Base-by-base conservation (phyloP, 2,329 filamentous ascomycete species). In the Pestalotiopsis sp. region DNA sequence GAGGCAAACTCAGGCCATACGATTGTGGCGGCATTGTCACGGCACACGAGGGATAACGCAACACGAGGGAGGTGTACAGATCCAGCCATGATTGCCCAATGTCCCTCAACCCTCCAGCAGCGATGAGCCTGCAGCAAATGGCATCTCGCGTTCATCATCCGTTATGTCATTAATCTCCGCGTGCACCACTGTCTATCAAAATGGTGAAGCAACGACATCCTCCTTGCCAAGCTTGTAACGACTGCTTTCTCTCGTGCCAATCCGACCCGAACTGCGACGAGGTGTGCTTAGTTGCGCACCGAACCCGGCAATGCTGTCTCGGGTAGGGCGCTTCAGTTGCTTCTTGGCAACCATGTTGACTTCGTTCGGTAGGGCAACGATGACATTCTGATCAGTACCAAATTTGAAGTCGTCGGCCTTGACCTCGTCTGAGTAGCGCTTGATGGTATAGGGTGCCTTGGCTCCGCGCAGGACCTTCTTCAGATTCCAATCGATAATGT, bases 321-420 rank as follows among this genome's bases (percentile, higher is more conserved):
- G 86, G 0, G 96, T 98, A 1, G 95, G 94, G 76, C 91, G 91
- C 85, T 94, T 94, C 77, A 99, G 88, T 68, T 90, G 91, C 74
- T 92, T 89, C 81, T 95, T 95, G 61, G 91, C 92, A 13, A 99
- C 94, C 95, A 98, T 98, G 81, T 98, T 97, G 74, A 99, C 96
- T 80, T 98, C 95, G 78, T 99, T 97, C 2, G 96, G 95, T 72
- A 99, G 84, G 0, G 96, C 96, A 45, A 99, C 95, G 76, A 99
- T 97, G 75, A 99, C 94, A 76, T 98, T 98, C 88, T 97, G 97
- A 81, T 99, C 96, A 4, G 92, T 95, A 61, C 95, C 95, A 77
- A 94, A 99, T 76, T 96, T 94, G 90, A 99, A 99, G 80, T 99
- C 97, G 80, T 99, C 96, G 4, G 96, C 96, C 86, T 97, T 98